Evolutionary conservation across 1,284 basidiomycete species (phyloP).

Genomic region (Tremellales sp.): DNA sequence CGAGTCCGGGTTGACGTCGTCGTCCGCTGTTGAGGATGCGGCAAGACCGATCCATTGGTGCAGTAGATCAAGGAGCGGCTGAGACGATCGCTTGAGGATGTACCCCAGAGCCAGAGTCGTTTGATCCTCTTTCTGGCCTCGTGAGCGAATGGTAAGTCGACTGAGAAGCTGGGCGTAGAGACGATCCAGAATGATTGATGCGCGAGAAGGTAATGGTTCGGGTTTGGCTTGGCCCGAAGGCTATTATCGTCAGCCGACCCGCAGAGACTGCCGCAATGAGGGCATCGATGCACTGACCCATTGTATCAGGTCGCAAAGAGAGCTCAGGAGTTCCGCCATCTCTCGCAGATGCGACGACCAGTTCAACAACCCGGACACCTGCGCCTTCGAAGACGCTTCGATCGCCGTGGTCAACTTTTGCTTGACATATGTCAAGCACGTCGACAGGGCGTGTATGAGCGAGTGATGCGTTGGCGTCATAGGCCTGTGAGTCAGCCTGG

Average conservation of each 20-base stretch:
- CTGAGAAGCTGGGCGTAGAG: conserved; percentile 35
- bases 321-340: conserved; percentile 17
- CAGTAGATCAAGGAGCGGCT: conserved; percentile 30
- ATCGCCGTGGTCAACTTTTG: conserved; percentile 22
- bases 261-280: not conserved
- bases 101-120: conserved; percentile 29
- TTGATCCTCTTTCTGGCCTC: conserved; percentile 6
- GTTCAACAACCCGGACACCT: conserved; percentile 19
- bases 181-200: conserved; percentile 33
- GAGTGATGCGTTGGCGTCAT: conserved; percentile 44
- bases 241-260: conserved; percentile 9
- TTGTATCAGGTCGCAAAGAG: conserved; percentile 28
- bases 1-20: conserved; percentile 17
- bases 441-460: conserved; percentile 34
- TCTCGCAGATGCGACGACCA: conserved; percentile 22
- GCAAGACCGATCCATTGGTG: conserved; percentile 41
- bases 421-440: conserved; percentile 35
- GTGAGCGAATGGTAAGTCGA: conserved; percentile 17
- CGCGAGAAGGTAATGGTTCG: conserved; percentile 23
- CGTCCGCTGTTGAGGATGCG: conserved; percentile 17
- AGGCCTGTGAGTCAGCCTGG: conserved; percentile 16
- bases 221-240: conserved; percentile 19
- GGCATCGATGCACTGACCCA: conserved; percentile 39
- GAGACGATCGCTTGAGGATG: conserved; percentile 26
- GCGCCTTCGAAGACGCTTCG: conserved; percentile 6